These are phyloP conservation scores for Metschnikowia baotianmanensis DNA, from an alignment of 805 yeast genomes.

Conservation along the genomic window DNA sequence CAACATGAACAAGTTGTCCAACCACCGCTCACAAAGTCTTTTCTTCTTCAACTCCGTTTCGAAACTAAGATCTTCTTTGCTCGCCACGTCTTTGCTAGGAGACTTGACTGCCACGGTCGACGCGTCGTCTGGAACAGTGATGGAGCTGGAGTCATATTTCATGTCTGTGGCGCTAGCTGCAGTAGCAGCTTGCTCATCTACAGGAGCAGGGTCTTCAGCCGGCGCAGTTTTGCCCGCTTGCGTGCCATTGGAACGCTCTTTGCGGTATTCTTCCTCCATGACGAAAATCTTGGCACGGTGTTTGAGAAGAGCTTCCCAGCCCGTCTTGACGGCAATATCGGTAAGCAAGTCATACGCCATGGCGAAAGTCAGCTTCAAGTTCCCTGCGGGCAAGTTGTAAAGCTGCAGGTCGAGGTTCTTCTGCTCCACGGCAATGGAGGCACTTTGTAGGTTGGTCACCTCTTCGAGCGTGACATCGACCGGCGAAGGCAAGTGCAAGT, in stretches of 20 bases:
- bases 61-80: constrained; percentile 8
- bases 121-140: constrained; percentile 25
- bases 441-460: constrained; percentile 64
- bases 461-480: constrained; percentile 68
- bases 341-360: constrained; percentile 45
- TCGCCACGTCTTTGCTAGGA: constrained; percentile 25
- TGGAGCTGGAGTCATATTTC: background rate
- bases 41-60: constrained; percentile 55
- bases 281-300: constrained; percentile 47
- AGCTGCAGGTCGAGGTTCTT: constrained; percentile 60
- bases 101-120: constrained; percentile 40
- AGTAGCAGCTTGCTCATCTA: constrained; percentile 10
- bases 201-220: constrained; percentile 10
- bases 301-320: constrained; percentile 45
- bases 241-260: constrained; percentile 29
- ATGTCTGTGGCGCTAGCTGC: constrained; percentile 1
- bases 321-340: constrained; percentile 43
- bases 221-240: constrained; percentile 11
- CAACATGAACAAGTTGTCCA: constrained; percentile 66
- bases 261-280: constrained; percentile 48
- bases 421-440: constrained; percentile 65
- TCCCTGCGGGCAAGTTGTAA: constrained; percentile 64
- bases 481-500: constrained; percentile 74
- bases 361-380: constrained; percentile 51
- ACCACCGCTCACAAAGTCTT: constrained; percentile 71